Base-by-base conservation (phyloP, 192 early-diverging fungal species). In the Coemansia sp. region DNA sequence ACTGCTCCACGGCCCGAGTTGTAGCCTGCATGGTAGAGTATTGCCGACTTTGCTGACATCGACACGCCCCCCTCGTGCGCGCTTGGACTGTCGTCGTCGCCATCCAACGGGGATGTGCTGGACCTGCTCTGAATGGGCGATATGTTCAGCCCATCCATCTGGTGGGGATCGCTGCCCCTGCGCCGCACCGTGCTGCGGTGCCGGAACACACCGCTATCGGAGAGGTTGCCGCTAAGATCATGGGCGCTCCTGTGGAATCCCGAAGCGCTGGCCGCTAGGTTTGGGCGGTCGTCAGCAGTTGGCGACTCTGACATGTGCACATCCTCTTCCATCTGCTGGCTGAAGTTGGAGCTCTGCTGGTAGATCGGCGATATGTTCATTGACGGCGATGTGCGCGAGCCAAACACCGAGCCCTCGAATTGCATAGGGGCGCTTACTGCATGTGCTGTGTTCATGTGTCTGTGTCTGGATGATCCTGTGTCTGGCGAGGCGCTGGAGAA, bases 241-340 rank as follows among this genome's bases (percentile, higher is more conserved):
- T 73, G 64, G 12, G 66, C 34, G 26, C 55, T 51, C 38, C 49
- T 63, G 43, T 49, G 72, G 43, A 67, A 74, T 60, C 38, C 62
- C 20, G 59, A 56, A 24, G 35, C 38, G 30, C 57, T 48, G 56
- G 36, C 56, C 20, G 65, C 68, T 20, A 34, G 23, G 60, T 63
- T 52, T 4, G 48, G 60, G 18, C 52, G 52, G 7, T 71, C 68
- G 26, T 68, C 63, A 0, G 62, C 63, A 0, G n/a, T 58, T 21
- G 80, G 80, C 35, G 80, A 74, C 63, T 83, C 80, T 5, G 79
- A 82, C 79, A 82, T 82, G 36, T 71, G 66, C 18, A 82, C 73
- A 39, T 82, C 79, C 64, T 82, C 77, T 34, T 76, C 79, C 16
- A 38, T 38, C 53, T 71, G 74, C 9, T 56, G 60, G 41, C 66